phyloP scores from a whole-genome alignment of 257 asterid genomes.

The Euphrasia confusa region DNA sequence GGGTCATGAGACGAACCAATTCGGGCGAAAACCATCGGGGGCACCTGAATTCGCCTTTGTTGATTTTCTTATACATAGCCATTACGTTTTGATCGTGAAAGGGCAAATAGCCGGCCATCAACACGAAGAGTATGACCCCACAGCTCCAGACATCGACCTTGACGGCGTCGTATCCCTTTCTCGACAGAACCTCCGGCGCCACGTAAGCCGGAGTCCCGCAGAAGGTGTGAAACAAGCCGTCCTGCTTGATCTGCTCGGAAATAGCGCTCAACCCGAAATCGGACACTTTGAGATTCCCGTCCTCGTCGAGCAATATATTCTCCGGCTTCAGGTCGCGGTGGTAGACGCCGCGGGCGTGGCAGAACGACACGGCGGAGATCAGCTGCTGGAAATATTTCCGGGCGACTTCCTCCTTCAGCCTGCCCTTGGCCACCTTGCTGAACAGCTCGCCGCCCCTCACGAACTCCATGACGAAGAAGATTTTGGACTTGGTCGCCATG shows the following conservation, averaged over 20 bases:
- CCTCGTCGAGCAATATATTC: slow-evolving; percentile 72
- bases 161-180: slow-evolving; percentile 86
- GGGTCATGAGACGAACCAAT: slow-evolving; percentile 44
- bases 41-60: slow-evolving; percentile 83
- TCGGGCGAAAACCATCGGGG: slow-evolving; percentile 93
- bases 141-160: slow-evolving; percentile 94
- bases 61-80: slow-evolving; percentile 89
- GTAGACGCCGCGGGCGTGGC: slow-evolving; percentile 95
- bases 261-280: slow-evolving; percentile 90
- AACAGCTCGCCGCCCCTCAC: slow-evolving; percentile 88
- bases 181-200: slow-evolving; percentile 80
- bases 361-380: slow-evolving; percentile 77
- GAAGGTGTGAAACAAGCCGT: slow-evolving; percentile 80
- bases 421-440: slow-evolving; percentile 80
- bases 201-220: slow-evolving; percentile 97
- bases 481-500: slow-evolving; percentile 87
- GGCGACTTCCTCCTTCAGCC: slow-evolving; percentile 80
- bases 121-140: slow-evolving; percentile 79
- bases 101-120: slow-evolving; percentile 89
- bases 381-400: slow-evolving; percentile 82
- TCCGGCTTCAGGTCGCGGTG: slow-evolving; percentile 92
- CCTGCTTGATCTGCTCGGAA: slow-evolving; percentile 87
- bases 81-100: slow-evolving; percentile 81
- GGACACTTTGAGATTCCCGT: slow-evolving; percentile 82
- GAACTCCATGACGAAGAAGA: slow-evolving; percentile 84